phyloP scores from a whole-genome alignment of 2,329 filamentous ascomycete genomes.

The Chlorencoelia australis region DNA sequence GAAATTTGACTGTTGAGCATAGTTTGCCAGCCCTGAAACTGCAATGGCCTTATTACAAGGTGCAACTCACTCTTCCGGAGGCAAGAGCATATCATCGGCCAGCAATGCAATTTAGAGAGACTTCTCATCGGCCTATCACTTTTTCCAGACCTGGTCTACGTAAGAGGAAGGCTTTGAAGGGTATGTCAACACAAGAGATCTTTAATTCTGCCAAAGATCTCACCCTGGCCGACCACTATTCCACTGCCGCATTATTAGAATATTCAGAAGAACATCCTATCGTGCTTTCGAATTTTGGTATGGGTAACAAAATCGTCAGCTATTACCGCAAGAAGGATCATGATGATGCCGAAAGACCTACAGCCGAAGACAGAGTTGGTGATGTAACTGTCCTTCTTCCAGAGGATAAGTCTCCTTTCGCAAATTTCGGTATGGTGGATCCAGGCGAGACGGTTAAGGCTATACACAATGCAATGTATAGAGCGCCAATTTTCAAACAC shows the following conservation, averaged over 20 bases:
- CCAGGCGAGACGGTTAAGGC: constrained; percentile 84
- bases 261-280: constrained; percentile 92
- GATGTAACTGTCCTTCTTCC: constrained; percentile 81
- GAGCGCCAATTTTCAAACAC: constrained; percentile 88
- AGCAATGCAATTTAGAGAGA: constrained; percentile 59
- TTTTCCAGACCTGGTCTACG: constrained; percentile 63
- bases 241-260: constrained; percentile 77
- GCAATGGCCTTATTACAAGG: constrained; percentile 93
- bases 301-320: constrained; percentile 93
- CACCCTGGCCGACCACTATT: constrained; percentile 72
- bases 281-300: constrained; percentile 91
- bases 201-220: constrained; percentile 76
- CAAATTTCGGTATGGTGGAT: constrained; percentile 87
- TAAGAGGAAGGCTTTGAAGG: constrained; percentile 76
- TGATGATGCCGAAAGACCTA: constrained; percentile 36
- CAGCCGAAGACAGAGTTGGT: constrained; percentile 58
- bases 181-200: constrained; percentile 65
- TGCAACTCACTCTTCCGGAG: constrained; percentile 63
- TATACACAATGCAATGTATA: constrained; percentile 90
- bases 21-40: constrained; percentile 83
- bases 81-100: constrained; percentile 80
- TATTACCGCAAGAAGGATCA: constrained; percentile 84
- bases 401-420: constrained; percentile 93
- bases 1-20: constrained; percentile 88
- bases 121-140: constrained; percentile 56